Base-by-base conservation (phyloP, 1,139 yeast species). In the Magnusiomyces ingens region DNA sequence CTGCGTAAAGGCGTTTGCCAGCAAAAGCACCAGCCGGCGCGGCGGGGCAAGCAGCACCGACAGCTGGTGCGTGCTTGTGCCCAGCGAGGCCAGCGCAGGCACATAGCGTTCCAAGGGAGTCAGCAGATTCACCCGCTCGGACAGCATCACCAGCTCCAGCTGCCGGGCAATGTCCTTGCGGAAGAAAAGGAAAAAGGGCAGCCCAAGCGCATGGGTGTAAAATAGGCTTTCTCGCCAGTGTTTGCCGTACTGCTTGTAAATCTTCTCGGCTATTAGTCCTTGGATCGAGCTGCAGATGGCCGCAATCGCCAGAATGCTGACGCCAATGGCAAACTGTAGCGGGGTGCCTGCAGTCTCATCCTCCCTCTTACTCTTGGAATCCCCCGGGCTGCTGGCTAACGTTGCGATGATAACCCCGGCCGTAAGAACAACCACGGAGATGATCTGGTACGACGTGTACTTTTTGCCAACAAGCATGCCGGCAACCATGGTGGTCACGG, bases 191-290 rank as follows among this genome's bases (percentile, higher is more conserved):
- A 84, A 81, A 18, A 83, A 64, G 0, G 87, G 84, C 10, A 85
- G 61, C 0, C 83, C 79, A 47, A 82, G 69, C 13, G 79, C 66
- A 65, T 85, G 89, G 36, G 71, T 68, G 65, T 80, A 84, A 60
- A 85, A 84, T 42, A 85, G 67, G 36, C 78, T 75, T 60, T 84
- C 90, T 54, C 76, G 71, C 91, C 91, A 84, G 51, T 76, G 78
- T 54, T 55, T 54, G 2, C 85, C 86, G 62, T 81, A 79, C 40
- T 60, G 61, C 19, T 65, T 67, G 62, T 73, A 79, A 1, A 81
- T 74, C 50, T 66, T 64, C 62, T 84, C 89, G 44, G 76, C 75
- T 59, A 77, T 75, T 15, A 83, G 71, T 1, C 86, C 84, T 71
- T 79, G 73, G 18, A 81, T 62, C 0, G 86, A 77, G 15, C 78